These are phyloP conservation scores for Colletotrichum sp. DNA, from an alignment of 2,329 filamentous ascomycete genomes.

Conservation along the genomic window DNA sequence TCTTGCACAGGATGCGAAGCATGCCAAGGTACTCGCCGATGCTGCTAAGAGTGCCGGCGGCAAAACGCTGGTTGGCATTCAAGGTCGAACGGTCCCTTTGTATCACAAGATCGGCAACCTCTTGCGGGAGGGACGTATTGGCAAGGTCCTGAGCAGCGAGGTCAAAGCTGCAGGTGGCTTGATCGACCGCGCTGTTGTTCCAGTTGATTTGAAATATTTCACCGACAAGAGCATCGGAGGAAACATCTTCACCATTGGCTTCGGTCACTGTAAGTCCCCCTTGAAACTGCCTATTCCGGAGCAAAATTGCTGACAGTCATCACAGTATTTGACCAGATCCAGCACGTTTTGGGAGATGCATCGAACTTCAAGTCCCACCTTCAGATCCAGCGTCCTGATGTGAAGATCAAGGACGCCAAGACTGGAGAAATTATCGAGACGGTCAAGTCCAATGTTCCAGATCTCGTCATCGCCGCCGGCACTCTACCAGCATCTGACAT, in stretches of 20 bases:
- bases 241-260: constrained; percentile 45
- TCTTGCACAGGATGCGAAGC: constrained; percentile 47
- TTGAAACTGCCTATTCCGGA: fast-evolving
- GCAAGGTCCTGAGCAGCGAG: constrained; percentile 58
- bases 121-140: constrained; percentile 50
- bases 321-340: constrained; percentile 3
- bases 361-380: neutral
- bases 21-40: constrained; percentile 45
- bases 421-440: neutral
- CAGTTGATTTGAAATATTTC: constrained; percentile 50
- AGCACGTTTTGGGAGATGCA: constrained; percentile 2
- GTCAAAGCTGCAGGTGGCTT: constrained; percentile 32
- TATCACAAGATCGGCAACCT: constrained; percentile 49
- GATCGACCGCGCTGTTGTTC: constrained; percentile 40
- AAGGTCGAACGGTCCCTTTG: constrained; percentile 52
- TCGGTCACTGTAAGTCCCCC: constrained; percentile 35
- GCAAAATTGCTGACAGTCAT: neutral
- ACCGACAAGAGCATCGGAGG: constrained; percentile 51
- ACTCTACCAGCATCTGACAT: constrained; percentile 32
- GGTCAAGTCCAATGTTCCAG: constrained; percentile 26
- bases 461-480: constrained; percentile 38
- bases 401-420: neutral
- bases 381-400: constrained; percentile 36
- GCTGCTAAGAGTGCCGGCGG: neutral
- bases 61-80: constrained; percentile 52